Evolutionary conservation across 164 flowering plant species (phyloP), one percentile per base, ranked within the genome.

Genomic region (Tinospora cordifolia): DNA sequence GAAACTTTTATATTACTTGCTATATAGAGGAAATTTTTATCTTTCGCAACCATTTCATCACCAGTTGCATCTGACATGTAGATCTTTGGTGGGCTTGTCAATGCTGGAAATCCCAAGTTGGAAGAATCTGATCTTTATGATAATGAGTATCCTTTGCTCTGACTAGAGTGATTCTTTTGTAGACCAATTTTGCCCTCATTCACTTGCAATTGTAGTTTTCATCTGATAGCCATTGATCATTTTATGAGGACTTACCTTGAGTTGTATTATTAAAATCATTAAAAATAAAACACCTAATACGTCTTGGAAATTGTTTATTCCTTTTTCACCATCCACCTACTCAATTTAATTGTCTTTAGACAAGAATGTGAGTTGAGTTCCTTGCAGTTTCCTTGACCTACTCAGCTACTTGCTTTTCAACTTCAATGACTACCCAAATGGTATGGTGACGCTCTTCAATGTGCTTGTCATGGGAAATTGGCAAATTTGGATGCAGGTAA

Each of bases 401-500:
- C 19, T 69, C 63, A 93, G 98, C 83, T 93, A 93, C 80, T 67
- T 85, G 8, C 97, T 94, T 71, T 94, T 94, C 84, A 94, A 94
- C 74, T 94, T 94, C 67, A 94, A 94, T 76, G 99, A 94, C 81
- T 94, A 89, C 78, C 97, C 97, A 46, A 94, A 87, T 81, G 97
- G 97, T 21, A 94, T 94, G 97, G 96, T 94, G 76, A 92, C 99
- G 62, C 92, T 92, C 66, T 94, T 90, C 86, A 91, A 90, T 79
- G 76, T 94, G 85, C 76, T 94, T 26, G 95, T 92, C 70, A 86
- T 92, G 97, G 87, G 87, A 11, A 88, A 88, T 72, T 90, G 97
- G 97, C 95, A 92, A 79, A 72, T 71, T 0, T 94, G 97, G 97
- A 94, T 94, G 99, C 82, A 93, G 98, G 98, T 93, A 87, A 6